Evolutionary conservation across 805 yeast genomes (phyloP), one percentile per base, ranked within the genome.

Genomic region (Pichia paraexigua): DNA sequence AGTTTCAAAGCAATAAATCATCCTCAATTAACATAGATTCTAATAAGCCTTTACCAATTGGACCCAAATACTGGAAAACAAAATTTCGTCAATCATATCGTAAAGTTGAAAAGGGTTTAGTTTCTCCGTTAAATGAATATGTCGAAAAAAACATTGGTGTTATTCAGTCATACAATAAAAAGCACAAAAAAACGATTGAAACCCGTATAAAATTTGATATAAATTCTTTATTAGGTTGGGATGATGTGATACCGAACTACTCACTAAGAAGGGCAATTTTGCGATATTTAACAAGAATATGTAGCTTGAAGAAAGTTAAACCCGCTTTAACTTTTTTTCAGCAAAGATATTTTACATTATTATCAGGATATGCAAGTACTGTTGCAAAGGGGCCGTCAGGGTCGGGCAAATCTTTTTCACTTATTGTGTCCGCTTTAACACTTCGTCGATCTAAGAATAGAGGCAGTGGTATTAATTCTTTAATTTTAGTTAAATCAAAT

Each of bases 361-460:
- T 63, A 41, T 50, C 58, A 1, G 60, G 64, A 0, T 48, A 49
- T 32, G 46, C 66, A 27, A 66, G 71, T 42, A 57, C 70, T 2
- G 48, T 69, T 1, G 64, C 69, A 1, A 61, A 64, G 24, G 65
- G 64, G 5, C 61, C 63, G 4, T 61, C 58, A 17, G 71, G 71
- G 0, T 53, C 60, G 20, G 73, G 73, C 15, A 58, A 57, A 39
- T 58, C 69, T 1, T 41, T 60, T n/a, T 56, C 66, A 1, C 20
- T 67, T 15, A 41, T 68, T 8, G 35, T 60, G 13, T 60, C 67
- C 27, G 65, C 67, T 2, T 52, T 69, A 40, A 53, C 56, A 27
- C 43, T 58, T 7, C 60, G 57, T 43, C 54, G 69, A 46, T 50
- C 59, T 9, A 39, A 47, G 1, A 55, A 54, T 5, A 56, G 65